Evolutionary conservation across 345 rosid species (phyloP).

Genomic region (Eucalyptus polyanthemos): DNA sequence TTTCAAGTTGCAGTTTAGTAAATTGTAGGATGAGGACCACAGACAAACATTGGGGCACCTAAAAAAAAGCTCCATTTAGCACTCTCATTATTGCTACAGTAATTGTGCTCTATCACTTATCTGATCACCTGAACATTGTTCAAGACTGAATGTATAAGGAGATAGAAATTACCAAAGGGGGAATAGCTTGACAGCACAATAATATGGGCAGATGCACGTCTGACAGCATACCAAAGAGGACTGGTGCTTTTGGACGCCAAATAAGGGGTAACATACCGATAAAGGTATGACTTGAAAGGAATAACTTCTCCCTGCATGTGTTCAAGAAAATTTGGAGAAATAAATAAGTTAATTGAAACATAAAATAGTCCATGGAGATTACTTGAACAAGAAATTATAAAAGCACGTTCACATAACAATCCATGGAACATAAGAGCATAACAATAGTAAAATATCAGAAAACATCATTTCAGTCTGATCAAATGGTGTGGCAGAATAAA

Average conservation of each 20-base stretch:
- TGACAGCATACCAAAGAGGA: slow-evolving; percentile 86
- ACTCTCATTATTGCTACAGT: neutral
- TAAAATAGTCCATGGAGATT: neutral
- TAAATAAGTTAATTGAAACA: neutral
- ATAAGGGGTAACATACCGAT: slow-evolving; percentile 80
- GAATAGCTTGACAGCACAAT: slow-evolving; percentile 96
- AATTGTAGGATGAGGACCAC: neutral
- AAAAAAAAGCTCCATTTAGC: neutral
- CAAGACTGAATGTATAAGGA: neutral
- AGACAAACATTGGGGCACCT: neutral
- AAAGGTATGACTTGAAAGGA: slow-evolving; percentile 79
- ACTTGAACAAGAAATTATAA: neutral
- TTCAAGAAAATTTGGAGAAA: neutral
- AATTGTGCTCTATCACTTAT: neutral
- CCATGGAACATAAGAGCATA: neutral
- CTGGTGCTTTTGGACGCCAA: slow-evolving; percentile 64
- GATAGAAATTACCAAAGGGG: slow-evolving; percentile 58
- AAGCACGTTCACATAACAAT: neutral
- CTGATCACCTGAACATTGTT: neutral
- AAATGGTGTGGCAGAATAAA: neutral
- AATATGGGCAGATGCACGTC: slow-evolving; percentile 92
- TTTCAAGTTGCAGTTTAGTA: neutral
- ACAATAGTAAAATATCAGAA: neutral
- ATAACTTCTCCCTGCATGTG: slow-evolving; percentile 50
- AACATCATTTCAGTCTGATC: neutral